phyloP scores from a whole-genome alignment of 164 flowering plant genomes.

The Macadamia tetraphylla region DNA sequence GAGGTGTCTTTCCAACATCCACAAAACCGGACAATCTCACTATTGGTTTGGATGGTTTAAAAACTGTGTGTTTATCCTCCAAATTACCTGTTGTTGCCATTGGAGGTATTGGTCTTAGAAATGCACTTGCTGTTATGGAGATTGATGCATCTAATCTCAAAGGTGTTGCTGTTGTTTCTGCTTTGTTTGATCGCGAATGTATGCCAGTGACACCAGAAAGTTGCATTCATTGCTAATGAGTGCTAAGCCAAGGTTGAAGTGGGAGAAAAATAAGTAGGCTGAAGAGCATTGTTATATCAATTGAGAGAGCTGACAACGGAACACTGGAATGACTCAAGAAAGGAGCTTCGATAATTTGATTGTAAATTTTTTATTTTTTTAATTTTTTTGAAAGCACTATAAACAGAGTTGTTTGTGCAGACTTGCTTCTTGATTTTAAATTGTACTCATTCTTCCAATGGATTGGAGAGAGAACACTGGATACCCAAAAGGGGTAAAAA shows the following conservation, averaged over 20 bases:
- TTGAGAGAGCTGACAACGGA: too few species aligned
- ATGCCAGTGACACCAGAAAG: conserved; percentile 47
- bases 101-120: conserved; percentile 74
- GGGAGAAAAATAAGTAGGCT: too few species aligned
- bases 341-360: too few species aligned
- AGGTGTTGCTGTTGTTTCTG: conserved; percentile 93
- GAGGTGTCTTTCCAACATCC: conserved; percentile 76
- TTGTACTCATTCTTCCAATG: too few species aligned
- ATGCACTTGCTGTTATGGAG: conserved; percentile 62
- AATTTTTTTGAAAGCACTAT: too few species aligned
- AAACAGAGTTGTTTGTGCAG: too few species aligned
- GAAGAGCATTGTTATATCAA: too few species aligned
- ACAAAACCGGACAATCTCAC: conserved; percentile 80
- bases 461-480: too few species aligned
- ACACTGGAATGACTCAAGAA: too few species aligned
- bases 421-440: too few species aligned
- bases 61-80: conserved; percentile 56
- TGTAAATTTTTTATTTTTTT: too few species aligned
- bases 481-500: too few species aligned
- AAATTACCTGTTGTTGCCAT: conserved; percentile 92
- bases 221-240: conserved; percentile 33
- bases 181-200: conserved; percentile 71
- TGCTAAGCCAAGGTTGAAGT: conserved; percentile 9
- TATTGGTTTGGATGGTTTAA: conserved; percentile 73
- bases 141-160: conserved; percentile 47